phyloP scores from a whole-genome alignment of 192 early-diverging fungal species.

The Chytriomyces hyalinus region DNA sequence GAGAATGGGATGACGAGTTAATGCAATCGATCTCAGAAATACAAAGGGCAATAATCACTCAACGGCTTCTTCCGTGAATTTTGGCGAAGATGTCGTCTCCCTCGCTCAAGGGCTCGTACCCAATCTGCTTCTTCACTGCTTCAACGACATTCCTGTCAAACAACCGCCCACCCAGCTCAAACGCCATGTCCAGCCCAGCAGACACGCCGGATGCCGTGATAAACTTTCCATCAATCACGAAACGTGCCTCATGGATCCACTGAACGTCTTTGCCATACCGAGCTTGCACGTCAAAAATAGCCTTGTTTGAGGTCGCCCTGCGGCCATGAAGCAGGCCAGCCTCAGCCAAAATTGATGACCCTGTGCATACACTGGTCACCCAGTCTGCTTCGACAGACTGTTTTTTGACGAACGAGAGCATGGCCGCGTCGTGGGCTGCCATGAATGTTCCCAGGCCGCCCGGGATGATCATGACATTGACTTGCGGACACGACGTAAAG shows the following conservation, averaged over 20 bases:
- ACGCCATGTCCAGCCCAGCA: conserved; percentile 45
- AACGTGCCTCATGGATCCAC: conserved; percentile 44
- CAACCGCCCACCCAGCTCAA: conserved; percentile 12
- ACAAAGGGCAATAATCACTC: background rate
- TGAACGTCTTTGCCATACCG: conserved; percentile 13
- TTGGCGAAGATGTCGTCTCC: conserved; percentile 37
- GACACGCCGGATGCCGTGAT: conserved; percentile 45
- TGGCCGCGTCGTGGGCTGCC: conserved; percentile 4
- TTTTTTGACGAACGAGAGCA: conserved; percentile 34
- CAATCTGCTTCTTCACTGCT: background rate
- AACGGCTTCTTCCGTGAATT: conserved; percentile 10
- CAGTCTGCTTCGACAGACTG: background rate
- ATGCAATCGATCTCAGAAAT: background rate
- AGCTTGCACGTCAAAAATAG: conserved; percentile 2
- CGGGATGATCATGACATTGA: conserved; percentile 44
- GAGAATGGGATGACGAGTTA: background rate
- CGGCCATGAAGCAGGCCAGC: conserved; percentile 36
- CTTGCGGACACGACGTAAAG: conserved; percentile 38
- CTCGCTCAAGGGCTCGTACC: conserved; percentile 23
- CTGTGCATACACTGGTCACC: conserved; percentile 45
- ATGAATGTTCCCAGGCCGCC: conserved; percentile 42
- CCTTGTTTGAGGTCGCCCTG: conserved; percentile 47
- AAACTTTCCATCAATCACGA: conserved; percentile 41
- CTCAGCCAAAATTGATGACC: conserved; percentile 33
- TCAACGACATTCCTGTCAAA: conserved; percentile 14